Evolutionary conservation across 2,329 filamentous ascomycete species (phyloP), one percentile per base, ranked within the genome.

Genomic region (Mariannaea elegans): DNA sequence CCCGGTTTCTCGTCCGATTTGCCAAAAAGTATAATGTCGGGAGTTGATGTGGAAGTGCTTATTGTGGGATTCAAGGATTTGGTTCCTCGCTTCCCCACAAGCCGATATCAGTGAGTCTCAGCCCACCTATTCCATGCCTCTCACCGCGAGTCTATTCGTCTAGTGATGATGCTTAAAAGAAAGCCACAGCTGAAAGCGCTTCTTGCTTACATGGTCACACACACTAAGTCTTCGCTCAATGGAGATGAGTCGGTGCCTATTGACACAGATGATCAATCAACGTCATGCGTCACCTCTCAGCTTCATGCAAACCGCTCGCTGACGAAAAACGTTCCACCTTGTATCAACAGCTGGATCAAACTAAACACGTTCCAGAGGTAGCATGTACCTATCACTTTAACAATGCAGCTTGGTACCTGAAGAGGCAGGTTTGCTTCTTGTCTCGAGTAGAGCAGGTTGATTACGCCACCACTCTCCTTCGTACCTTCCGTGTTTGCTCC

Each of bases 281-380:
- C 55, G 27, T 57, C 47, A 57, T 57, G 55, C 55, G 32, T 52
- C 47, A 50, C 47, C 14, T 32, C 44, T 39, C 36, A 9, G 19
- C 32, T 50, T 57, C 47, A 57, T 57, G 55, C 55, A 47, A 41
- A 38, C 46, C 38, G 36, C 54, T n/a, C 54, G 19, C 36, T 18
- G 21, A 29, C 21, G 19, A n/a, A 29, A 45, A 14, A 24, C 24
- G 18, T 42, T 44, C 13, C 45, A 48, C n/a, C 45, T 18, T 41
- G 38, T 48, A 48, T 49, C 31, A 42, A 34, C 36, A 45, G 31
- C 29, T 53, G n/a, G 23, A 27, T 27, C 24, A 27, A 27, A 27
- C 24, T 9, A 27, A 27, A 27, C 24, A 27, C 9, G 6, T 27
- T 27, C 24, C 24, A 27, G 24, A 27, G 9, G 24, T 9, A 27